Base-by-base conservation (phyloP, 106 monocot genomes). In the Dendrobium chrysotoxum region DNA sequence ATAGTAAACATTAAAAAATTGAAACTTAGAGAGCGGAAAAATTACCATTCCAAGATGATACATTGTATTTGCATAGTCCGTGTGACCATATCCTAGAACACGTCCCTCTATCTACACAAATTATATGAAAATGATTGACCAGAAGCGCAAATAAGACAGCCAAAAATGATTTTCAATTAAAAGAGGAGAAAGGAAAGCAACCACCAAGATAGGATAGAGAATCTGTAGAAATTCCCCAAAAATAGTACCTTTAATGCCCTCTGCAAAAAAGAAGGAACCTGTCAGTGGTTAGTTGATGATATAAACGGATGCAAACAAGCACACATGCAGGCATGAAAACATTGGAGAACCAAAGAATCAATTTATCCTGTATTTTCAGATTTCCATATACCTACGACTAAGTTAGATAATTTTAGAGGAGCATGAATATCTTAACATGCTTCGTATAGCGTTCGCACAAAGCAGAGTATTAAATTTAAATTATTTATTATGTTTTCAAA, bases 1-100 rank as follows among this genome's bases (percentile, higher is more conserved):
- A 65, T 65, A 65, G 64, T 26, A 65, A 65, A 65, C 64, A 25
- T 7, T 2, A 35, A 70, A 11, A 70, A 25, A 35, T 38, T 70
- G 28, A 70, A 50, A 50, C 15, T 3, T 16, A 31, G 9, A 70
- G 70, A 11, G 70, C 13, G 7, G 70, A 10, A 70, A 82, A 3
- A 61, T 83, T 88, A 98, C 97, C 92, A 72, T 90, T 83, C 89
- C 94, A 75, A 98, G 92, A 86, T 95, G 92, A 86, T 92, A 90
- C 91, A 98, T 91, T 73, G 98, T 95, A 58, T 90, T 85, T 65
- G 98, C 91, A 92, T 95, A 98, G 38, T 98, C 94, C 42, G 84
- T 46, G 78, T 95, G 92, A 16, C 79, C 86, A 83, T 88, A 67
- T 65, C 95, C 98, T 76, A 98, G 57, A 81, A 93, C 90, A 76